A percentile compares a stretch with the other conserved stretches of the same genome.
Conservation (phyloP, 495 filamentous ascomycete species). For the Penicillium bovifimosum region DNA sequence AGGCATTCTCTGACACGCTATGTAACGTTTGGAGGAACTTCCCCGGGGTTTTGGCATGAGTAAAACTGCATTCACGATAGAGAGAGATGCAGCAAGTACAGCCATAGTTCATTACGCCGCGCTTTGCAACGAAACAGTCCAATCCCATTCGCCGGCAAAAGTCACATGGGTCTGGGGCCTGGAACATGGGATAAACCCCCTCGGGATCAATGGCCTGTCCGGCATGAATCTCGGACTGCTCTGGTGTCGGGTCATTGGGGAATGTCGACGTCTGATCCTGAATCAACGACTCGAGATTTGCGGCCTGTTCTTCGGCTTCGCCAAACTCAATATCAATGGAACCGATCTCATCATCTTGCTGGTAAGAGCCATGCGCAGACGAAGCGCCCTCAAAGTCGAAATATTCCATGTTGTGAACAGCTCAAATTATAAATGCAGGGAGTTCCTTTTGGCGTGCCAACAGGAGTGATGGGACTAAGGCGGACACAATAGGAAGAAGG, state of each 20-base stretch:
- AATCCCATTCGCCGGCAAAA: slow-evolving; percentile 64
- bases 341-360: slow-evolving; percentile 37
- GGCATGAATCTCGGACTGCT: slow-evolving; percentile 21
- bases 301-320: slow-evolving; percentile 31
- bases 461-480: neutral
- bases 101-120: slow-evolving; percentile 59
- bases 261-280: slow-evolving; percentile 38
- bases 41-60: slow-evolving; percentile 39
- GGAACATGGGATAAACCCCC: slow-evolving; percentile 43
- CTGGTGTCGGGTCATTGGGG: slow-evolving; percentile 26
- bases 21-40: slow-evolving; percentile 48
- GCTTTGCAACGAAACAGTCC: slow-evolving; percentile 67
- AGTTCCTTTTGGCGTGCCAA: neutral
- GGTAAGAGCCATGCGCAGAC: slow-evolving; percentile 30
- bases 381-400: slow-evolving; percentile 52
- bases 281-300: slow-evolving; percentile 32
- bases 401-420: slow-evolving; percentile 41
- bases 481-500: slow-evolving; percentile 9
- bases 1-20: slow-evolving; percentile 44
- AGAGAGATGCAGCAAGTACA: slow-evolving; percentile 78
- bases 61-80: slow-evolving; percentile 70
- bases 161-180: slow-evolving; percentile 56
- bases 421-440: neutral
- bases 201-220: slow-evolving; percentile 26
- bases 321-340: slow-evolving; percentile 38